Evolutionary conservation across 306 rosid genomes (phyloP).

Genomic region (Gillenia trifoliata): DNA sequence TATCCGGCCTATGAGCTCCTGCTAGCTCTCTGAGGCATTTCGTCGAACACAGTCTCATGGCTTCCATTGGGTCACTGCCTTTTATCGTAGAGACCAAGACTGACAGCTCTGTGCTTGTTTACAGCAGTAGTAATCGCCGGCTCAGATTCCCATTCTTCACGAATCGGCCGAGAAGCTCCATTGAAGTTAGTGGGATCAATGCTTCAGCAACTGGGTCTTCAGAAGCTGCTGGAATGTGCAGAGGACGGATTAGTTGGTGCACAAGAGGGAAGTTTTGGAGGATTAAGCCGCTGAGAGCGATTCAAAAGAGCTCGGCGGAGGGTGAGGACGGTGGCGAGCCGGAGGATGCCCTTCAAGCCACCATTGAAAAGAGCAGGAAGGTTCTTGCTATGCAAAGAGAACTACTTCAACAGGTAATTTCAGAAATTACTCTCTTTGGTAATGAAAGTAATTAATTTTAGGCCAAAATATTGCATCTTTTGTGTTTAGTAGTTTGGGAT

Average conservation of each 20-base stretch:
- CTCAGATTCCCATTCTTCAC: slow-evolving; percentile 21
- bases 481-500: neutral
- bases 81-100: slow-evolving; percentile 40
- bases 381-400: slow-evolving; percentile 72
- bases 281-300: slow-evolving; percentile 37
- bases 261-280: slow-evolving; percentile 34
- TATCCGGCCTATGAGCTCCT: neutral
- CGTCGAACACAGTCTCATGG: slow-evolving; percentile 29
- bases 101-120: slow-evolving; percentile 36
- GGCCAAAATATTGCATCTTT: neutral
- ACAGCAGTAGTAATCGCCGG: slow-evolving; percentile 15
- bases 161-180: slow-evolving; percentile 18
- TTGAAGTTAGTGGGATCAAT: slow-evolving; percentile 10
- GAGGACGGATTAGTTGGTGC: slow-evolving; percentile 30
- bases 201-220: slow-evolving; percentile 21
- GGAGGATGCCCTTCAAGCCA: slow-evolving; percentile 52
- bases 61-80: slow-evolving; percentile 49
- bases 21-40: slow-evolving; percentile 3
- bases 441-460: neutral
- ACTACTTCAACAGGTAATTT: slow-evolving; percentile 74
- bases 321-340: slow-evolving; percentile 42
- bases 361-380: slow-evolving; percentile 82
- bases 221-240: slow-evolving; percentile 28
- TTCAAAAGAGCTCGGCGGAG: slow-evolving; percentile 25
- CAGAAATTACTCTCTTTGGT: neutral